Conservation (phyloP, 2,329 filamentous ascomycete species). For the Cryphonectria japonica region DNA sequence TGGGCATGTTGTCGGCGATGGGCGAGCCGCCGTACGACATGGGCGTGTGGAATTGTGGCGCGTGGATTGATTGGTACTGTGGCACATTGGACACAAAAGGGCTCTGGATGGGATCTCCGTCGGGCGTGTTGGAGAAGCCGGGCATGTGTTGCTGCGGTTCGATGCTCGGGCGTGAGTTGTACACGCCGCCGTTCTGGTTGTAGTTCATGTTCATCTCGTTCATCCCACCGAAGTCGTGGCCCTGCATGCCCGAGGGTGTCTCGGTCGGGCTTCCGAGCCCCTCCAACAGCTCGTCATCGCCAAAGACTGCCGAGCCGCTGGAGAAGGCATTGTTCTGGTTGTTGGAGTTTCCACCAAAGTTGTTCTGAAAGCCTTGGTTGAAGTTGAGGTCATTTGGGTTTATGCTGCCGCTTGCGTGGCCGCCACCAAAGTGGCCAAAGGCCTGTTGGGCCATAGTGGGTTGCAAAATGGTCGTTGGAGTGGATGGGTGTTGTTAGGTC, state of each 20-base stretch:
- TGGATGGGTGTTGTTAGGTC: not conserved
- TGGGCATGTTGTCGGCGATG: slow-evolving; percentile 53
- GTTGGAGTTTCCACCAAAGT: slow-evolving; percentile 56
- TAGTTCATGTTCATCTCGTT: slow-evolving; percentile 62
- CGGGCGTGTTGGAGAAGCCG: slow-evolving; percentile 88
- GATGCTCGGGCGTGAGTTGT: slow-evolving; percentile 59
- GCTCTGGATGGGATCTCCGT: slow-evolving; percentile 89
- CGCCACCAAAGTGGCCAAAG: slow-evolving; percentile 60
- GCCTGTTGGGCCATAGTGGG: slow-evolving; percentile 58
- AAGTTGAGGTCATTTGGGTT: slow-evolving; percentile 82
- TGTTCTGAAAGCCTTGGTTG: slow-evolving; percentile 65
- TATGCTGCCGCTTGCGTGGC: slow-evolving; percentile 61
- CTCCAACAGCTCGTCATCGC: slow-evolving; percentile 87
- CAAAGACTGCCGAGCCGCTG: slow-evolving; percentile 76
- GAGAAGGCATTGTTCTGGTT: slow-evolving; percentile 74
- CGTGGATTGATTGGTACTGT: slow-evolving; percentile 72
- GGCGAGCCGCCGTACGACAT: slow-evolving; percentile 55
- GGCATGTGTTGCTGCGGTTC: slow-evolving; percentile 73
- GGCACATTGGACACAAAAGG: slow-evolving; percentile 80
- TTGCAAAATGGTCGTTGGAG: slow-evolving; percentile 1
- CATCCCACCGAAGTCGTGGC: slow-evolving; percentile 61
- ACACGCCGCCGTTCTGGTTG: slow-evolving; percentile 51
- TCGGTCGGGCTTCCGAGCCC: slow-evolving; percentile 63
- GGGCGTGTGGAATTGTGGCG: slow-evolving; percentile 47
- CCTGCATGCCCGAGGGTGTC: slow-evolving; percentile 53